Evolutionary conservation across 164 flowering plant genomes (phyloP), one percentile per base, ranked within the genome.

Genomic region (Liquidambar formosana): DNA sequence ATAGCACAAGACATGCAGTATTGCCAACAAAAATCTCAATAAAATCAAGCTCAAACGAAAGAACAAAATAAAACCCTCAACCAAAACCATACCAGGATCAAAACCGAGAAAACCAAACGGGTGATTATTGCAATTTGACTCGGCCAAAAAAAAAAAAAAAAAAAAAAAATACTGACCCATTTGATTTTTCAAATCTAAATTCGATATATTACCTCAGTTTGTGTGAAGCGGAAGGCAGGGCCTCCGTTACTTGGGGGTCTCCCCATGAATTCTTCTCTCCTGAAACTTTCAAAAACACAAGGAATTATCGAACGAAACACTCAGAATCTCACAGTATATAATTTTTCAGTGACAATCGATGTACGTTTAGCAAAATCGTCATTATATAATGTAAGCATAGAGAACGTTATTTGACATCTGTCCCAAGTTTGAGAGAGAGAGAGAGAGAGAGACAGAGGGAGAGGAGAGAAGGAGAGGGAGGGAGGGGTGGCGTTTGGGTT

Each of bases 181-280:
- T 33, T 33, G 41, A 33, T 33, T 33, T 33, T 33, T 33, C 41
- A 33, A 2, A 2, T 33, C 41, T 33, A 33, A 33, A 33, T 33
- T 33, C 41, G 41, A 33, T 33, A 33, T 28, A 57, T 48, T 71
- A 88, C 93, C 93, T 89, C n/a, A 23, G 65, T 11, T 6, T 66
- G 72, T 21, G 76, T 80, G 78, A 89, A 89, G 45, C 93, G 91
- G 63, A 89, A 89, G 66, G 91, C 81, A 18, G 93, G 89, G 59
- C 84, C 89, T 60, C 93, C 93, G 62, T 79, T 81, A 60, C 88
- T 82, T 10, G 93, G 91, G 45, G 91, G 91, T 71, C 93, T 72
- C 64, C 91, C 93, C 93, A 89, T 89, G 62, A 12, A 8, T 16
- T 33, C 38, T 10, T 26, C 61, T 21, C 48, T 19, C 14, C 49